Base-by-base conservation (phyloP, 208 protist species). In the Trypanosoma lewisi region DNA sequence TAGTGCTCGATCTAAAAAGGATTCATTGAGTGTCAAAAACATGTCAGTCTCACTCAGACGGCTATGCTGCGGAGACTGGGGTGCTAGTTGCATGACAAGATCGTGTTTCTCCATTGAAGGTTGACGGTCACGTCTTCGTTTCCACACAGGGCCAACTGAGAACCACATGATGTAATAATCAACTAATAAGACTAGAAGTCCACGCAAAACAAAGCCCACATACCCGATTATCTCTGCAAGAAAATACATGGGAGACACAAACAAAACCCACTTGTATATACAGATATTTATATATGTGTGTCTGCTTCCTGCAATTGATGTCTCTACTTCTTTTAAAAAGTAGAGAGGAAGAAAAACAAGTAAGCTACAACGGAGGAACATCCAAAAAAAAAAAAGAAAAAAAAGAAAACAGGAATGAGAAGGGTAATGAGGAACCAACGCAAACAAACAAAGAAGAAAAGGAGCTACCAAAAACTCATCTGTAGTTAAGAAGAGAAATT, bases 141-240 rank as follows among this genome's bases (percentile, higher is more conserved):
- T 66, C 75, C 78, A 91, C 12, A 87, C 75, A 5, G 65, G 54
- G 0, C 85, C 85, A 2, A 74, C 63, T 50, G 73, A 81, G 4
- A 56, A 11, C 67, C 85, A 84, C 77, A 85, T 80, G 17, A 91
- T 69, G 41, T 75, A 91, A 4, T 84, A 66, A 39, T 91, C 78
- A 0, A 77, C 78, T 12, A 91, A 49, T 0, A 74, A 69, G n/a
- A 86, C 72, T 28, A 77, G 39, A n/a, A 72, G 72, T 41, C 69
- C 56, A n/a, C 75, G 73, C n/a, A 87, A 41, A 31, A 87, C 17
- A 51, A 87, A 91, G 8, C 70, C 48, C 19, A 85, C 56, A 42
- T 77, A 85, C 25, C 44, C 48, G 45, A 67, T 69, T 39, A 42
- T 47, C 49, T 61, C 42, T 27, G 51, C 37, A 17, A 59, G 8